Base-by-base conservation (phyloP, 75 land plant genomes). In the Pinus tabuliformis region DNA sequence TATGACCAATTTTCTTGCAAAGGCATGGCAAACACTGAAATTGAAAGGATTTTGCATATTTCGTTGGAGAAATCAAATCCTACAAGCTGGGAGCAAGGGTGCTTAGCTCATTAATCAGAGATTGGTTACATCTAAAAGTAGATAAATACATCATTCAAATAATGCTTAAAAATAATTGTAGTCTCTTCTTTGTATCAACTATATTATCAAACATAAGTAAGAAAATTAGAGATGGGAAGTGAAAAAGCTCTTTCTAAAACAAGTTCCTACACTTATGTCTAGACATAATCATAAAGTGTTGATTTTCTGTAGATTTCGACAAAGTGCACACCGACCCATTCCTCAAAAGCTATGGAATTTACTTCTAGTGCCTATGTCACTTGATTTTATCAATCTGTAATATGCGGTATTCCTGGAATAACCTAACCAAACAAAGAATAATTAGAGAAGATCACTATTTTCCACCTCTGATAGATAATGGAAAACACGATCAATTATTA, bases 291-390 rank as follows among this genome's bases (percentile, higher is more conserved):
- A 70, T 79, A 91, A 39, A 91, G 65, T 74, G 59, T 62, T 59
- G 26, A 92, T 26, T 26, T 26, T 26, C 26, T 26, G 0, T 26
- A 26, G 26, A 26, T 26, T 26, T 26, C 26, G 0, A 26, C 26
- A 26, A 26, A 26, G 0, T 26, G 0, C 26, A 26, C 26, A 26
- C 26, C 26, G 26, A 26, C 80, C 16, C 80, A 83, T 24, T 18
- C 73, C 71, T 89, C 94, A 83, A 82, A 77, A 26, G 82, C 62
- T 14, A 76, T 54, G 37, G 84, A 85, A 26, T 88, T 89, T 33
- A 91, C 94, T 70, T 91, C 97, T 20, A 95, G 83, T 89, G 91
- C 91, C 98, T 95, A 95, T 73, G 98, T 78, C 56, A 93, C 95
- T 60, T 26, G 26, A 26, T 26, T 26, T 26, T 26, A 26, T 26